Base-by-base conservation (phyloP, 352 stramenopile species). In the Sclerospora graminicola region DNA sequence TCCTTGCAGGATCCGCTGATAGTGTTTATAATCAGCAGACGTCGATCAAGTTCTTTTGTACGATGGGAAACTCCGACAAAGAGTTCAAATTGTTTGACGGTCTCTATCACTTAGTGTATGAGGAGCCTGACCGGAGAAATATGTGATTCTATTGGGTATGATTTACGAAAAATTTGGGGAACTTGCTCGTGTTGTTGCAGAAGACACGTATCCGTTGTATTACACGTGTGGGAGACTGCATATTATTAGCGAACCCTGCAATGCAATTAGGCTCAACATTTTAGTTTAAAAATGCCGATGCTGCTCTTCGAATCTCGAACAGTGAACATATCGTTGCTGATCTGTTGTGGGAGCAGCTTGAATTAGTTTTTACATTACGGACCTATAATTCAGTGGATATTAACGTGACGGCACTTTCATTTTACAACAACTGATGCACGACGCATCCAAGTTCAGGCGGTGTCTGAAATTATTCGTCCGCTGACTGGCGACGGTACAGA, bases 121-220 rank as follows among this genome's bases (percentile, higher is more conserved):
- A n/a, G 69, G 69, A 16, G 57, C 71, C 8, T 65, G 48, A 0
- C 49, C 59, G 13, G 63, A 84, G 20, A 75, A 91, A 47, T 94
- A 91, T 45, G 60, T 43, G 11, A 81, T 65, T 5, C 54, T 91
- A 7, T 50, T 91, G 23, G 79, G 75, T n/a, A 70, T 84, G 39
- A 87, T 91, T 19, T 90, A 82, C 39, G 82, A 94, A 36, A 94
- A 94, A 31, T 89, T 94, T 57, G 74, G 81, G 29, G 82, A 94
- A 54, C 54, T 79, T 6, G 82, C 75, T 1, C 71, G 58, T 15
- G 63, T 82, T 37, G 74, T 94, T 1, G 58, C 79, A 24, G 82
- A 91, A 69, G 76, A 94, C 24, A 85, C 74, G 0, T 94, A 81
- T 53, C 72, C 79, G 6, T 13, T 84, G 0, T 94, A 79, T 37